Evolutionary conservation across 73 alveolate species (phyloP), one percentile per base, ranked within the genome.

Genomic region (Blepharisma stoltei): DNA sequence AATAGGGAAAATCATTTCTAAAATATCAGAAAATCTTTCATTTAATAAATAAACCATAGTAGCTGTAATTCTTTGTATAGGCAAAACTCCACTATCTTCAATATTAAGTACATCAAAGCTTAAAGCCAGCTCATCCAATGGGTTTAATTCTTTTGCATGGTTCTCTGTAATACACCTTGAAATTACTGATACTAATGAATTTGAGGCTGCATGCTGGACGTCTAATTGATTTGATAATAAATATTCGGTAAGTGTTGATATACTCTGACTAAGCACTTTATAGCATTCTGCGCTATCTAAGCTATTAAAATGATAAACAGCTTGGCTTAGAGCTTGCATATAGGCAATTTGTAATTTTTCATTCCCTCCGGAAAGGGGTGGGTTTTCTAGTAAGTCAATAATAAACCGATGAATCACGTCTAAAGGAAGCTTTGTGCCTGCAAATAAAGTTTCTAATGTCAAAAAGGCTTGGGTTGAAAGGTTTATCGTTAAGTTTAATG

Each of bases 1-100:
- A 20, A 60, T 38, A 20, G 73, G 73, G 23, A 60, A 60, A 25
- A 60, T 60, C 14, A 60, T 60, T 25, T 60, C 73, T 14, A 60
- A 38, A 18, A 60, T 60, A 60, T 60, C 73, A 60, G 73, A 20
- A 60, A 60, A 60, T 38, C 73, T 60, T 14, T 60, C 73, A 60
- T 60, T 60, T 18, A 60, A 38, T 9, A 60, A 38, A 60, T 60
- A 60, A 60, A 60, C 73, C 73, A 60, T 60, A 1, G 23, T 60
- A 14, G 73, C 73, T n/a, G 14, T 60, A 9, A 60, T 60, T 60
- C 23, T 60, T 60, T 60, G 73, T 18, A 60, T 60, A 18, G 73
- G 73, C 45, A 14, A 14, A 14, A 60, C 47, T 8, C 45, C 45
- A 8, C 23, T n/a, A 9, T 60, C 73, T 25, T 60, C 48, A 60